These are phyloP conservation scores for Blastocystis sp. DNA, from an alignment of 352 stramenopile species.

Conservation along the genomic window DNA sequence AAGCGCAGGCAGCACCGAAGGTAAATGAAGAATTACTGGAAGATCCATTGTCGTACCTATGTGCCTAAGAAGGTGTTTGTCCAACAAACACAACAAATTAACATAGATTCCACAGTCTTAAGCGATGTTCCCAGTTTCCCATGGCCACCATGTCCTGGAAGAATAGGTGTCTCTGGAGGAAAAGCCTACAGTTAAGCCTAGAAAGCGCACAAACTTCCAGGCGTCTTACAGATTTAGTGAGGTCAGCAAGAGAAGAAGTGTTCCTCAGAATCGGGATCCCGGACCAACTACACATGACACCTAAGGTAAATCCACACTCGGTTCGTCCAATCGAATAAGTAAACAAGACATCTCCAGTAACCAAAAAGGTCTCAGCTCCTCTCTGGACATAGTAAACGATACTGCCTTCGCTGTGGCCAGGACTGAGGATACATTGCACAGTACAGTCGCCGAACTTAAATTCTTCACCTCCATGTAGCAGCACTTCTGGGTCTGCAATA, in stretches of 20 bases:
- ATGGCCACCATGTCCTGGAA: constrained; percentile 5
- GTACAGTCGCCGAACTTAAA: constrained; percentile 39
- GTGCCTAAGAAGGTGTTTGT: background rate
- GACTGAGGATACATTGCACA: constrained; percentile 3
- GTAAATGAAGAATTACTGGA: constrained; percentile 19
- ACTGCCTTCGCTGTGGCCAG: constrained; percentile 40
- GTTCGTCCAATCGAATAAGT: background rate
- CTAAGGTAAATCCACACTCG: background rate
- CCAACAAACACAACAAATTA: background rate
- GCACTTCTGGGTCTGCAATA: constrained; percentile 18
- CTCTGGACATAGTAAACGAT: constrained; percentile 31
- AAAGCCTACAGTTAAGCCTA: background rate
- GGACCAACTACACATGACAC: constrained; percentile 23
- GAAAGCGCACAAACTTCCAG: background rate
- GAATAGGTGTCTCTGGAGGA: background rate
- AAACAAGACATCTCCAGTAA: constrained; percentile 48
- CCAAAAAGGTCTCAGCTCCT: background rate
- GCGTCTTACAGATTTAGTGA: background rate
- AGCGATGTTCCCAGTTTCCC: background rate
- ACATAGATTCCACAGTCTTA: background rate
- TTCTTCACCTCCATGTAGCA: constrained; percentile 42
- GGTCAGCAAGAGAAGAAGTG: background rate
- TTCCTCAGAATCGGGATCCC: constrained; percentile 11
- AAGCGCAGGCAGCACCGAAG: background rate
- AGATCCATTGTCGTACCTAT: constrained; percentile 21